Evolutionary conservation across 73 alveolate genomes (phyloP).

Genomic region (Paramecium octaurelia): DNA sequence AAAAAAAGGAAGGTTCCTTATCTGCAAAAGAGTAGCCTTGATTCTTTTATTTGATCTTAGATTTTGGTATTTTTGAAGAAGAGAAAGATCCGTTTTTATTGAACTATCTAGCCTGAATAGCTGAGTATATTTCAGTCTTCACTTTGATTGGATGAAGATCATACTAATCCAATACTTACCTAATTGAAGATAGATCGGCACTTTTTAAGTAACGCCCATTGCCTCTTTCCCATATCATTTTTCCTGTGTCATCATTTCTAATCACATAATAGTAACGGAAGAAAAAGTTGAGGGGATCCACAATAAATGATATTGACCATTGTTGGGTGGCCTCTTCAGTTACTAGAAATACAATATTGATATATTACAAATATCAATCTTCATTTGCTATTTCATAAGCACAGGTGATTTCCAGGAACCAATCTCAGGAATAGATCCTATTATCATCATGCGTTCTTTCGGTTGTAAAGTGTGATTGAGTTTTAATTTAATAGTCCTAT

Average conservation of each 20-base stretch:
- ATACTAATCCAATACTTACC: neutral
- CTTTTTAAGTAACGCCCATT: neutral
- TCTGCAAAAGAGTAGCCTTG: neutral
- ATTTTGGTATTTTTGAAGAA: neutral
- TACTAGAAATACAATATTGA: neutral
- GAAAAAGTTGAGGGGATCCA: neutral
- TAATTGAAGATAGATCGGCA: neutral
- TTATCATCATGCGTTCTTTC: neutral
- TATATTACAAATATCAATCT: neutral
- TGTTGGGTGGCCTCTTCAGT: neutral
- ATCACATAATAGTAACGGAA: conserved; percentile 45
- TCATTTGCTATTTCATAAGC: neutral
- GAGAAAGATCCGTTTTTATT: neutral
- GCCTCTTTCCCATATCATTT: conserved; percentile 42
- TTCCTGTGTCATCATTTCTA: neutral
- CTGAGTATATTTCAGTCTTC: neutral
- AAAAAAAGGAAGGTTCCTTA: neutral
- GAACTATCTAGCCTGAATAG: neutral
- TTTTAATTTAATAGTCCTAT: conserved; percentile 19
- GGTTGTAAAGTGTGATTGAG: neutral
- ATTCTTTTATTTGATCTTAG: neutral
- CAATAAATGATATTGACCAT: conserved; percentile 1
- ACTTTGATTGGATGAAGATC: neutral
- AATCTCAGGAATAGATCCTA: conserved; percentile 22
- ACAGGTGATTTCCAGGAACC: conserved; percentile 35